Conservation (phyloP, 2,329 filamentous ascomycete species). For the Bipolaris victoriae region DNA sequence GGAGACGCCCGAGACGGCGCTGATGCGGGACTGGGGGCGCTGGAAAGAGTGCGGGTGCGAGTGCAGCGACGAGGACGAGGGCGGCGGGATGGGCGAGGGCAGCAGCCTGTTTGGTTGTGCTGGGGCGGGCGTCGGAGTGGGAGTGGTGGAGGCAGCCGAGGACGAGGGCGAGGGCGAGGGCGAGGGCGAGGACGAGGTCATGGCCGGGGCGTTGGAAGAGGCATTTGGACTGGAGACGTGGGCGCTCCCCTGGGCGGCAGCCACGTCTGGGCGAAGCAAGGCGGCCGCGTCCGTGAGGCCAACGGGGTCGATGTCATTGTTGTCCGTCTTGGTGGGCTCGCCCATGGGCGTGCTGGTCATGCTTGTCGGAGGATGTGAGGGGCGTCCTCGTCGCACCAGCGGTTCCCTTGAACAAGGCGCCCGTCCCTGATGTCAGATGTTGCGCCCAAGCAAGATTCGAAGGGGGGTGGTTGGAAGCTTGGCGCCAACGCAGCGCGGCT, state of each 20-base stretch:
- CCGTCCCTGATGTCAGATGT: conserved; percentile 17
- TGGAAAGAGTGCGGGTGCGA: conserved; percentile 36
- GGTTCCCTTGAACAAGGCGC: conserved; percentile 15
- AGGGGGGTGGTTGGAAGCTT: conserved; percentile 20
- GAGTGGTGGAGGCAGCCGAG: neutral
- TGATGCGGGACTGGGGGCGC: conserved; percentile 42
- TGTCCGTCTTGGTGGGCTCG: conserved; percentile 37
- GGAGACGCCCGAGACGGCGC: conserved; percentile 34
- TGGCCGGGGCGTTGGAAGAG: neutral
- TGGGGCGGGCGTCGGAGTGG: neutral
- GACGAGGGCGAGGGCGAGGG: conserved; percentile 10
- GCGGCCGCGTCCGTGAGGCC: conserved; percentile 5
- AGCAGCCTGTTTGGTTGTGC: conserved; percentile 31
- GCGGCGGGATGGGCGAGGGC: conserved; percentile 42
- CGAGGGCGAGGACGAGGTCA: neutral
- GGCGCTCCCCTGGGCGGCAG: conserved; percentile 10
- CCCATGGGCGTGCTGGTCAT: conserved; percentile 42
- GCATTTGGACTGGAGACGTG: neutral
- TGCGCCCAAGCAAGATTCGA: conserved; percentile 19
- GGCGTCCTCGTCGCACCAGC: conserved; percentile 30
- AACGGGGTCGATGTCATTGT: conserved; percentile 24
- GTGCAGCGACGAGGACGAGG: conserved; percentile 37
- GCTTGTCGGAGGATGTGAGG: conserved; percentile 24
- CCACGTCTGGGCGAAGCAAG: conserved; percentile 30
- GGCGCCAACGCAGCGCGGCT: conserved; percentile 28